Base-by-base conservation (phyloP, 2,329 filamentous ascomycete species). In the Shiraia bambusicola region DNA sequence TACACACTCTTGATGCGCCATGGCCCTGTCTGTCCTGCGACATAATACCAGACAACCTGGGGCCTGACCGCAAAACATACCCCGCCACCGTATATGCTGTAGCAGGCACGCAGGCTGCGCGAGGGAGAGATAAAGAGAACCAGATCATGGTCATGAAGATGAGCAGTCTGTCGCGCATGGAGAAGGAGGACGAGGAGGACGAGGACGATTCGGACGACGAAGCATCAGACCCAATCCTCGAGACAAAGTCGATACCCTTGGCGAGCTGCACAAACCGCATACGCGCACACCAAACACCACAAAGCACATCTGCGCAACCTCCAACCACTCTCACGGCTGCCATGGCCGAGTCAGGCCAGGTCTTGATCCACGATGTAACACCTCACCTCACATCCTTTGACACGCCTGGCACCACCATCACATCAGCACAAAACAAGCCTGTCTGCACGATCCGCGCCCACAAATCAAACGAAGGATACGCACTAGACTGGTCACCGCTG, bases 21-120 rank as follows among this genome's bases (percentile, higher is more conserved):
- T 98, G 93, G 93, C 93, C 93, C 3, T 98, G 93, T 67, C 80
- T 98, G 12, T 97, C 92, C 2, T 95, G 96, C 71, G 93, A 97
- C 67, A 86, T 98, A 46, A 72, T 98, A 49, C 84, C 80, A 58
- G 93, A 98, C 72, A 77, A 78, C 37, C 80, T 98, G 13, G 93
- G 93, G 54, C 86, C 95, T 65, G 84, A 89, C 69, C 86, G 93
- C 63, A 94, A 86, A 69, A 84, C 86, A n/a, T 98, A 94, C 71
- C 93, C 93, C 17, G 89, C 90, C 36, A 96, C 92, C 45, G 86
- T 96, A 73, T 98, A 97, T 73, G 86, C 91, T 9, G 91, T 97
- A 24, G 85, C 90, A 13, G 93, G 93, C 46, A 98, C 93, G 10
- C 93, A 98, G 74, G 93, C 93, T 28, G 91, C 92, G 58, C 76